Base-by-base conservation (phyloP, 1,139 yeast species). In the Kurtzmaniella quercitrusa region DNA sequence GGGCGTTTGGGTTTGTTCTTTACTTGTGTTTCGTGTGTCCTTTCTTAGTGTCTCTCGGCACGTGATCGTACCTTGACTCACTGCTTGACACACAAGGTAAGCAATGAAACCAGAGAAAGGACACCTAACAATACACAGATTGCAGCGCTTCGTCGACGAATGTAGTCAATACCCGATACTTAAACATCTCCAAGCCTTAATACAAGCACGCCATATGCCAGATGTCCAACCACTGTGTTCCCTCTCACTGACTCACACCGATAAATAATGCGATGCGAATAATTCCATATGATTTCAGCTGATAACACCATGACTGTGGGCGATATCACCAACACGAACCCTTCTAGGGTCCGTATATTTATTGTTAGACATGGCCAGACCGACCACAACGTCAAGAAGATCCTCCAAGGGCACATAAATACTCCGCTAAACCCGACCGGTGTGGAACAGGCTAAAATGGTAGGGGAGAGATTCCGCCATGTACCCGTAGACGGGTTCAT, bases 351-450 rank as follows among this genome's bases (percentile, higher is more conserved):
- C 3, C 68, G 89, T 19, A 58, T 87, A 1, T 81, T 83, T 51
- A 59, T 85, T 3, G 77, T 87, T 5, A 75, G 95, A 54, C 95
- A 87, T 55, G 95, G 95, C 2, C 93, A 85, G 58, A 87, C 95
- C 0, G 81, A 81, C 47, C 81, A 82, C 58, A 87, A 87, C 58
- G 69, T 73, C 18, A 59, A 73, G 47, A 81, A 80, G 59, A 82
- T 84, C 41, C 63, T 87, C 39, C 95, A 87, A 59, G 95, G 95
- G 2, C 95, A 87, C 57, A 52, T 66, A 41, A 80, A 87, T 55
- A 76, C 81, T 3, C 73, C 76, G 25, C 57, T 87, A 42, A 86
- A 87, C 54, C 70, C 62, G 0, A 70, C 68, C 2, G 95, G 95
- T 0, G 44, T 55, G 2, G 54, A 63, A 2, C 93, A 85, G 56